phyloP scores from a whole-genome alignment of 1,284 basidiomycete genomes.

The Irpex sp. region DNA sequence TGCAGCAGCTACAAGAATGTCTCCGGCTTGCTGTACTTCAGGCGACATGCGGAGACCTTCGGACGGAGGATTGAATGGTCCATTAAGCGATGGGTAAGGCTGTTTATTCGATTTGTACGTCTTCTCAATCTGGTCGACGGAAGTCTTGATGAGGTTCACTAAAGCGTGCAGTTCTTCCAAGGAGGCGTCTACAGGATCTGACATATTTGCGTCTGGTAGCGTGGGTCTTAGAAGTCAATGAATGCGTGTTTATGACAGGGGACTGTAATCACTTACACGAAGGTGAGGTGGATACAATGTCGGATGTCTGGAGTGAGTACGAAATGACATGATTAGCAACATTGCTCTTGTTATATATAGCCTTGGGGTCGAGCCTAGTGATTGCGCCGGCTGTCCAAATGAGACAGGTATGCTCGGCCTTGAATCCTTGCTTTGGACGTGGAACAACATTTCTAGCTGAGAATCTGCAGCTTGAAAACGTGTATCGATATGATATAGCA shows the following conservation, averaged over 20 bases:
- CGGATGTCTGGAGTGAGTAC: neutral
- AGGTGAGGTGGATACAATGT: neutral
- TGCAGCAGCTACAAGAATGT: slow-evolving; percentile 16
- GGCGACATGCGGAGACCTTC: slow-evolving; percentile 14
- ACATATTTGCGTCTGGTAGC: neutral
- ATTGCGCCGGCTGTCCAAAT: neutral
- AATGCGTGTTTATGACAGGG: neutral
- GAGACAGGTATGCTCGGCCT: neutral
- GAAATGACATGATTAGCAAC: too few relatives aligned
- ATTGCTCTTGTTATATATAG: too few relatives aligned
- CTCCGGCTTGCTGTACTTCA: slow-evolving; percentile 3
- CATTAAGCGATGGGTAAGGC: slow-evolving; percentile 12
- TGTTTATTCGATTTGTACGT: neutral
- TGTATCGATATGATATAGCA: too few relatives aligned
- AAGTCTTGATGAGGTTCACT: slow-evolving; percentile 1
- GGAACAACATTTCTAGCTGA: too few relatives aligned
- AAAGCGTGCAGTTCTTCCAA: slow-evolving; percentile 8
- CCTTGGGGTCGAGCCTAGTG: too few relatives aligned
- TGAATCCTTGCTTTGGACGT: too few relatives aligned
- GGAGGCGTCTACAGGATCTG: neutral
- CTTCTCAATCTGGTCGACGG: slow-evolving; percentile 1
- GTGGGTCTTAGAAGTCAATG: too few relatives aligned
- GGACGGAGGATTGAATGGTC: slow-evolving; percentile 11
- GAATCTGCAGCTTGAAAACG: too few relatives aligned
- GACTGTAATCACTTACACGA: neutral